Base-by-base conservation (phyloP, 257 asterid genomes). In the Plantago elongata region DNA sequence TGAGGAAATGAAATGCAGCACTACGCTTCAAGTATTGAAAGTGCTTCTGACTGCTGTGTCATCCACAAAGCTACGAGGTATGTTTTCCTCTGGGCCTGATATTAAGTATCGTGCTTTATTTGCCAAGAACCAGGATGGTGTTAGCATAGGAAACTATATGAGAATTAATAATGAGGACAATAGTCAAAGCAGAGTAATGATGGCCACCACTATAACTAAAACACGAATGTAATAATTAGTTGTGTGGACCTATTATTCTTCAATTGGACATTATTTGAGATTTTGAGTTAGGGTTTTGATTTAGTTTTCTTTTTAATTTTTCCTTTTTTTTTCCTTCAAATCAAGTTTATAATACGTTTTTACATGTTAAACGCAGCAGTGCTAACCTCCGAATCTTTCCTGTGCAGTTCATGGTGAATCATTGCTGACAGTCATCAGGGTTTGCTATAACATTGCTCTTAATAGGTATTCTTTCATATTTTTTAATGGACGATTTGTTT, bases 11-110 rank as follows among this genome's bases (percentile, higher is more conserved):
- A 66, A 68, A 62, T 79, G 83, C 97, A 93, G 99, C 65, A 93
- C 99, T 10, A 81, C 90, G 70, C 99, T 93, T 75, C 97, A 93
- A 84, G 96, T 93, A 37, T 75, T 93, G 75, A 93, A 93, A 84
- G 99, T 89, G 73, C 94, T 89, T 74, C 92, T 93, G 69, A 89
- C 97, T 55, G 95, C 95, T 68, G 95, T 89, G 62, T 86, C 99
- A 67, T 93, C 99, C 10, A 65, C 86, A 63, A 89, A 82, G 78
- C 82, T 93, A 78, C 87, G 97, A 80, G 99, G 99, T 93, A 65
- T 63, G 84, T 29, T 46, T 62, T 72, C 56, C 71, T 46, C 47
- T 64, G 46, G 37, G 55, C 27, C 27, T 22, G 27, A 22, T 22
- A 22, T 2, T 22, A 22, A 22, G 27, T 1, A 22, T 22, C 27